A percentile compares a stretch with the other conserved stretches of the same genome.
phyloP scores from a whole-genome alignment of 2,329 filamentous ascomycete species.

The Exserohilum rostratum region DNA sequence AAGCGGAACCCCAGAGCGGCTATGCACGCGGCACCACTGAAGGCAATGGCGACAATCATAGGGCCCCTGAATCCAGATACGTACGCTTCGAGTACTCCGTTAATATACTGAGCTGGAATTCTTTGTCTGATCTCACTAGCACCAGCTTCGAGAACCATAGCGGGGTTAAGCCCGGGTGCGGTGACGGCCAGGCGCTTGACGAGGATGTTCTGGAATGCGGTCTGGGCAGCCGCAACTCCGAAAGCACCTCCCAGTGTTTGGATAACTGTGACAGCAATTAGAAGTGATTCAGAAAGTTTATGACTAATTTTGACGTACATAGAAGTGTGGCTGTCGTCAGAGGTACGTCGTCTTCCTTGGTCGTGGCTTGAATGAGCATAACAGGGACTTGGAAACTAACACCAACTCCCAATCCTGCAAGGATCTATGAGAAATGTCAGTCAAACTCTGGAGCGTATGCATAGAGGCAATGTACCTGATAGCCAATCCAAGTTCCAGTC shows the following conservation, averaged over 20 bases:
- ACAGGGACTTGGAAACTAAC: constrained; percentile 36
- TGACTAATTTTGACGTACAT: constrained; percentile 31
- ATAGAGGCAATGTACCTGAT: constrained; percentile 24
- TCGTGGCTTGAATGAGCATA: constrained; percentile 47
- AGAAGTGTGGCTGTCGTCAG: constrained; percentile 47
- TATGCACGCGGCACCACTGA: constrained; percentile 4
- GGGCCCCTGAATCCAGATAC: neutral
- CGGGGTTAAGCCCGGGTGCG: constrained; percentile 31
- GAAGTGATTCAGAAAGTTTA: fast-evolving
- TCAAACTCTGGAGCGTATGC: fast-evolving
- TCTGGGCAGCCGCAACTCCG: constrained; percentile 49
- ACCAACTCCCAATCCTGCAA: constrained; percentile 49
- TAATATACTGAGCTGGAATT: neutral
- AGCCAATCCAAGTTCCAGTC: constrained; percentile 53
- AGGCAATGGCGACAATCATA: constrained; percentile 2
- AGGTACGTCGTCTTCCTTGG: constrained; percentile 43
- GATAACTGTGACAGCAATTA: neutral
- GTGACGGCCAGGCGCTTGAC: constrained; percentile 35
- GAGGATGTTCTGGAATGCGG: constrained; percentile 50
- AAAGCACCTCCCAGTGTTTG: constrained; percentile 51
- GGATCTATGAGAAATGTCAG: constrained; percentile 32
- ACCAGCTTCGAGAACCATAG: constrained; percentile 45
- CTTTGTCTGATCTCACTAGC: constrained; percentile 27
- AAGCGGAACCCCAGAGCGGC: neutral
- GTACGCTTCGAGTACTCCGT: constrained; percentile 4